Evolutionary conservation across 176 grass and related monocot species (phyloP), one percentile per base, ranked within the genome.

Genomic region (Puya raimondii): DNA sequence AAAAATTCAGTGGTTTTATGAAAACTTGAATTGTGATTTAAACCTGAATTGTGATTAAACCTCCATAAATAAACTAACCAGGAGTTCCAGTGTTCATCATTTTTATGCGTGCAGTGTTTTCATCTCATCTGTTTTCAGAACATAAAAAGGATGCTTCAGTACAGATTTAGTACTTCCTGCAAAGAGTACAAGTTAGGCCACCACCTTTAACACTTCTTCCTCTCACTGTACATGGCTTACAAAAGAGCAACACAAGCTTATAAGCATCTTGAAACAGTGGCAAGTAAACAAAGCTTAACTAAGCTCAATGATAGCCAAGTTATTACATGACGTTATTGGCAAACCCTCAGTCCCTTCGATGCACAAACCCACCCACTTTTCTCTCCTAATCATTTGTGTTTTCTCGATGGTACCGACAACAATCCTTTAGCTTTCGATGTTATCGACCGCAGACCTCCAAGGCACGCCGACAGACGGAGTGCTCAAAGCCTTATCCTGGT

Each of bases 351-450:
- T 42, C 56, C 56, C 14, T 61, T 61, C 13, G 22, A 16, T 10
- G 21, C 17, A 61, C 9, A 3, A 65, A 66, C 50, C 50, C 47
- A 47, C 17, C 42, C 23, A 51, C 27, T 68, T 23, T 64, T 0
- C 66, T 68, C 67, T 49, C 80, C 72, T 76, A 80, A 80, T 63
- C 72, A 77, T 65, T 67, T 66, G 23, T 21, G 50, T 29, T 54
- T 51, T 17, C 13, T 42, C 0, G 33, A 5, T 42, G 33, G 33
- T 25, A 56, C 27, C n/a, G n/a, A 51, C 48, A 50, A 12, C 48
- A 18, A 8, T 23, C 20, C 21, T 3, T 69, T 48, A 88, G 78
- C 81, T 85, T 75, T 84, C 71, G 1, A 75, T 78, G 33, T 82
- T 59, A 21, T 21, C n/a, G 5, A 59, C 14, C 14, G 21, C 56